These are phyloP conservation scores for Nemania sp. DNA, from an alignment of 2,329 filamentous ascomycete genomes.

Conservation along the genomic window DNA sequence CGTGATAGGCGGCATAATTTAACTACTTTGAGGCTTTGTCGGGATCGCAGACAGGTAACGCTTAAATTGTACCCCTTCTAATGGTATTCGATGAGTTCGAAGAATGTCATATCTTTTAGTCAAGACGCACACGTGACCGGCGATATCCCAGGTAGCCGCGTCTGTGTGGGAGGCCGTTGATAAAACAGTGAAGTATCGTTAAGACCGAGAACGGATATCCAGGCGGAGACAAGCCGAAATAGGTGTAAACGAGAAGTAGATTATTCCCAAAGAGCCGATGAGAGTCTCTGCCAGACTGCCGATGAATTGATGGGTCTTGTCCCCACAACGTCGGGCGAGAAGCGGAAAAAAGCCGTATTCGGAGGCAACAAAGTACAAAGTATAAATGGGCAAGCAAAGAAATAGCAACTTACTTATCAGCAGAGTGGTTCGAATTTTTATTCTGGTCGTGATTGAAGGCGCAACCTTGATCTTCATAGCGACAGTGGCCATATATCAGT, in stretches of 20 bases:
- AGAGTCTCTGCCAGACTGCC: neutral
- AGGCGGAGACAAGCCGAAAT: neutral
- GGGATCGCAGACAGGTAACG: neutral
- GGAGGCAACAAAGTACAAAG: neutral
- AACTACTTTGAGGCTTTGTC: neutral
- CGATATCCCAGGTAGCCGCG: neutral
- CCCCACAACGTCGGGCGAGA: neutral
- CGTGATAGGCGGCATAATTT: neutral
- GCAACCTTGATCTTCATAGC: slow-evolving; percentile 89
- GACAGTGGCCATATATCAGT: slow-evolving; percentile 89
- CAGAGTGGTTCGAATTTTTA: slow-evolving; percentile 54
- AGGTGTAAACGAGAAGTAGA: neutral
- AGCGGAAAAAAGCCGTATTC: neutral
- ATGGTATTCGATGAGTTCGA: neutral
- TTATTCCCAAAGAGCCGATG: neutral
- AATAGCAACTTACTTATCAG: slow-evolving; percentile 39
- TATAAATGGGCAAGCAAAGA: neutral
- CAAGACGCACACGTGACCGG: neutral
- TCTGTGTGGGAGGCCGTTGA: neutral
- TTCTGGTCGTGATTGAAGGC: slow-evolving; percentile 85
- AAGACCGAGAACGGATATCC: neutral
- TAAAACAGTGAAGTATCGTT: neutral
- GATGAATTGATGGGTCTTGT: neutral
- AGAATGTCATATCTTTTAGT: neutral
- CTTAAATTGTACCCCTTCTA: neutral